Base-by-base conservation (phyloP, 1,139 yeast species). In the Hemisphaericaspora xylanilytica region DNA sequence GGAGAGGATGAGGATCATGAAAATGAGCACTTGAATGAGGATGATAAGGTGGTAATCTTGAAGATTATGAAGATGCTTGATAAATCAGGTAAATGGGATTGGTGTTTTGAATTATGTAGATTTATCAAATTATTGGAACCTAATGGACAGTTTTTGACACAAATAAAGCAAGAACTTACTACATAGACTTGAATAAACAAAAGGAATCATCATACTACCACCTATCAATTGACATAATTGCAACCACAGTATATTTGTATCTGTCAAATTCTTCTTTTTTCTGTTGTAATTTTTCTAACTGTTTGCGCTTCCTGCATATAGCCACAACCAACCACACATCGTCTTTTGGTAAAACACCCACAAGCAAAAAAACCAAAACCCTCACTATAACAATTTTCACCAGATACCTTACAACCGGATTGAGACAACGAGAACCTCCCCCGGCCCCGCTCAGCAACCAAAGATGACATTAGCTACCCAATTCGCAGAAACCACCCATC, bases 401-500 rank as follows among this genome's bases (percentile, higher is more conserved):
- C 20, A n/a, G n/a, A n/a, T n/a, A n/a, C n/a, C n/a, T n/a, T n/a
- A n/a, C n/a, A n/a, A n/a, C n/a, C n/a, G n/a, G n/a, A n/a, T n/a
- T n/a, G n/a, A n/a, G n/a, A n/a, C n/a, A n/a, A n/a, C n/a, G n/a
- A n/a, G n/a, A n/a, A n/a, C n/a, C n/a, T n/a, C n/a, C n/a, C n/a
- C n/a, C n/a, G n/a, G n/a, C n/a, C n/a, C n/a, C n/a, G n/a, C n/a
- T n/a, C n/a, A n/a, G n/a, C n/a, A n/a, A n/a, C 9, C 17, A 24
- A 50, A 32, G 31, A 80, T 81, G 68, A 82, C 86, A 27, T 67
- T 78, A 47, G 82, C 90, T 36, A 86, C 96, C 13, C 89, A 86
- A 51, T 85, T 84, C 64, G 95, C 96, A 13, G 87, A 84, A 63
- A 78, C 92, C 34, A 83, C 95, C 16, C 81, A 79, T 58, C 77